Evolutionary conservation across 768 basidiomycete species (phyloP), one percentile per base, ranked within the genome.

Genomic region (Austroboletus festivus): DNA sequence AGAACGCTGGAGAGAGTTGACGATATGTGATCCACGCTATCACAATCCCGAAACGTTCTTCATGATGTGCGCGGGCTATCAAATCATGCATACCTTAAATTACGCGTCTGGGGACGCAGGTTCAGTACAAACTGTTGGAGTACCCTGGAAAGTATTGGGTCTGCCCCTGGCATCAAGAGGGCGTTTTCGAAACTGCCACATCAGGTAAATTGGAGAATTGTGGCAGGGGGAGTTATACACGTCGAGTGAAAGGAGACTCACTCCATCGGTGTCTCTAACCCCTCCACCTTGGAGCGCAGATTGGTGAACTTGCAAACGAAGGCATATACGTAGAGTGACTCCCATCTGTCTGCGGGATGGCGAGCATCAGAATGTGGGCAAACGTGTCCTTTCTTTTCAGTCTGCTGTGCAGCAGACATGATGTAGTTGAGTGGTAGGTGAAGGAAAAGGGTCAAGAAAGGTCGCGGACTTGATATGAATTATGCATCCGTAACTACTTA

Each of bases 31-130:
- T 91, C 89, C 61, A 78, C 75, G 68, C 89, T 92, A 65, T 51
- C 58, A 65, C 58, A 60, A 56, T 52, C 58, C 63, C 61, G 59
- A 69, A 62, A 63, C 55, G 42, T 60, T 61, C 53, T 20, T 7
- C 57, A 61, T 57, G 44, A 38, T 54, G 55, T 51, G 53, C 54
- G 37, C 22, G 62, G 57, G 47, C 50, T 54, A 58, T 55, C 48
- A 41, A 50, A 68, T 68, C 64, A 67, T 66, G 69, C 68, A 65
- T 71, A 88, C 89, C 85, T 87, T 69, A 89, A 76, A 76, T 90
- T 90, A 85, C 89, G 86, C 83, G 89, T 86, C 68, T 85, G 85
- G 18, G 90, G 89, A 62, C 83, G 81, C 58, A 93, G 79, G 68
- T 89, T 91, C 58, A 84, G 74, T 58, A 93, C 78, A 65, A 93